Evolutionary conservation across 2,329 filamentous ascomycete species (phyloP).

Genomic region (Amauroascus niger): DNA sequence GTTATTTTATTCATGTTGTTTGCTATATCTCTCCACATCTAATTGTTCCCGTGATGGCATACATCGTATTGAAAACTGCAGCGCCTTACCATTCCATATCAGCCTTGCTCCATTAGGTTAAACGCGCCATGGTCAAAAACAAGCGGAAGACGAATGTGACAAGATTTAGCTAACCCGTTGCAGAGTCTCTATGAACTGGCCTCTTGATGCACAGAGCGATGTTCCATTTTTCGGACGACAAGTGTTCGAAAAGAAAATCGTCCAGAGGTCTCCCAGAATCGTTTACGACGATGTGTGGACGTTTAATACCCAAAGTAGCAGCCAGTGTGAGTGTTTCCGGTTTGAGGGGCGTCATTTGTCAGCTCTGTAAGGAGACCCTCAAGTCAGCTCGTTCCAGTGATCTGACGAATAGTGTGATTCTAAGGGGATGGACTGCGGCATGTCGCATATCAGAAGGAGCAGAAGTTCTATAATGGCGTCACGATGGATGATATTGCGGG

Average conservation of each 20-base stretch:
- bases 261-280: constrained; percentile 42
- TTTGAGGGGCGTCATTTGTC: not conserved
- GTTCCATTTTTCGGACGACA: constrained; percentile 48
- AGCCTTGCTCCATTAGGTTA: too few relatives aligned
- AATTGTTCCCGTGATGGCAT: not conserved
- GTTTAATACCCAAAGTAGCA: constrained; percentile 50
- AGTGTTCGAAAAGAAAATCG: constrained; percentile 46
- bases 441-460: constrained; percentile 35
- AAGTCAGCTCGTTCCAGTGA: not conserved
- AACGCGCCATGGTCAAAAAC: not conserved
- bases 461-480: constrained; percentile 42
- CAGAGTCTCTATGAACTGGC: constrained; percentile 52
- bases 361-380: too few relatives aligned
- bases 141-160: not conserved
- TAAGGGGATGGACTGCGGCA: constrained; percentile 43
- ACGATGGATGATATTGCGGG: constrained; percentile 41
- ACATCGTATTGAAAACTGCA: not conserved
- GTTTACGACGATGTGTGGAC: constrained; percentile 54
- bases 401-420: not conserved
- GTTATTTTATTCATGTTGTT: too few relatives aligned
- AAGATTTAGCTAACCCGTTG: not conserved
- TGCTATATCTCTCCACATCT: too few relatives aligned
- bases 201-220: constrained; percentile 46
- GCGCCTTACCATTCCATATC: too few relatives aligned
- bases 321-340: constrained; percentile 37